phyloP scores from a whole-genome alignment of 2,329 filamentous ascomycete species.

The Curvularia eragrostidis region DNA sequence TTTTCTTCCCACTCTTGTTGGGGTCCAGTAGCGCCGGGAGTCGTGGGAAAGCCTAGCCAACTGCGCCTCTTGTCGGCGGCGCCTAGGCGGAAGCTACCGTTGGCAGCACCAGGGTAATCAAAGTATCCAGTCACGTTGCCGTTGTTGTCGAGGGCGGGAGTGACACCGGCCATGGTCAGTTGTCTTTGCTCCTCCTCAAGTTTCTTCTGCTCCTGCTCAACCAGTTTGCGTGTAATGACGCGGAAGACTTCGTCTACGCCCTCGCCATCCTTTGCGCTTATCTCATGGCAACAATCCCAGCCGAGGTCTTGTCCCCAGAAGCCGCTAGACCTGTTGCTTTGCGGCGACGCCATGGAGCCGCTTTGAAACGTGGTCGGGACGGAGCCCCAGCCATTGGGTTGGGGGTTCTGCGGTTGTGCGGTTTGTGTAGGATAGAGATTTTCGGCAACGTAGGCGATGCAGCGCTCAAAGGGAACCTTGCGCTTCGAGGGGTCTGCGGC shows the following conservation, averaged over 20 bases:
- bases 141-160: constrained; percentile 50
- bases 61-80: constrained; percentile 68
- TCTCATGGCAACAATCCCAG: constrained; percentile 98
- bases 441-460: constrained; percentile 94
- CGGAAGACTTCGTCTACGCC: constrained; percentile 97
- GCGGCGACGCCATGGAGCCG: constrained; percentile 54
- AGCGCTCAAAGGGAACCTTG: constrained; percentile 91
- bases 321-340: constrained; percentile 66
- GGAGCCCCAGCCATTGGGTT: constrained; percentile 35
- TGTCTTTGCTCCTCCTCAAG: constrained; percentile 59
- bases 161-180: constrained; percentile 52
- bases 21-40: constrained; percentile 43
- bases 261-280: constrained; percentile 91
- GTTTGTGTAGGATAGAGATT: constrained; percentile 76
- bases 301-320: constrained; percentile 93
- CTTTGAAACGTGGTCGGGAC: constrained; percentile 48
- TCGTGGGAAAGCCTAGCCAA: constrained; percentile 68
- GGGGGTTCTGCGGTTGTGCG: constrained; percentile 26
- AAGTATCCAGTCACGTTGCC: constrained; percentile 55
- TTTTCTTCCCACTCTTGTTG: constrained; percentile 46
- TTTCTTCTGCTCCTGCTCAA: constrained; percentile 71
- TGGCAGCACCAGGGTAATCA: constrained; percentile 56
- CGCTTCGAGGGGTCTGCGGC: constrained; percentile 78
- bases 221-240: constrained; percentile 82
- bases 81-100: constrained; percentile 66